Evolutionary conservation across 495 filamentous ascomycete genomes (phyloP).

Genomic region (Choiromyces venosus): DNA sequence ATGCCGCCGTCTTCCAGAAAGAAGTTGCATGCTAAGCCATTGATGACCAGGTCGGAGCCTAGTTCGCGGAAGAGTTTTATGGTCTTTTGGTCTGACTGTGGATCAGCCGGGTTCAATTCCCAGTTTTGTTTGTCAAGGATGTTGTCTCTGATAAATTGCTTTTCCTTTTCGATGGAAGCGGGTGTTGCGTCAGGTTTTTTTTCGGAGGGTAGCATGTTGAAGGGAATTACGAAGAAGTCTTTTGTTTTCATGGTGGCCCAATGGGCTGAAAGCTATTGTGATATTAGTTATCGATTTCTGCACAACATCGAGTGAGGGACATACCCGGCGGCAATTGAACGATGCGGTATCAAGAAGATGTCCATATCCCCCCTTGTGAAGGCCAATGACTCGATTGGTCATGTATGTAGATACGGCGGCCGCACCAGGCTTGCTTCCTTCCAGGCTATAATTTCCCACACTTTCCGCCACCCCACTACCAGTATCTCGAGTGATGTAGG

Average conservation of each 20-base stretch:
- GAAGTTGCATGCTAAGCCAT: slow-evolving; percentile 49
- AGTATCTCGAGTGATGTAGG: slow-evolving; percentile 43
- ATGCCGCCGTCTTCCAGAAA: slow-evolving; percentile 42
- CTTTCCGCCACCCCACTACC: slow-evolving; percentile 41
- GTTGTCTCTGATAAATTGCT: slow-evolving; percentile 44
- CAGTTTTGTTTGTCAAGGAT: slow-evolving; percentile 44
- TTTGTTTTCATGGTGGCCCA: slow-evolving; percentile 46
- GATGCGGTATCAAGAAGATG: slow-evolving; percentile 12
- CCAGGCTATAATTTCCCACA: slow-evolving; percentile 49
- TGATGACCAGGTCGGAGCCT: slow-evolving; percentile 50
- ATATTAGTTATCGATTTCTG: background rate
- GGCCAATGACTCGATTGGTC: slow-evolving; percentile 20
- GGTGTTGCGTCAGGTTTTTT: slow-evolving; percentile 25
- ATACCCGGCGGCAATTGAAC: slow-evolving; percentile 15
- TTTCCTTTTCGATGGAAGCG: slow-evolving; percentile 41
- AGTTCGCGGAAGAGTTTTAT: slow-evolving; percentile 44
- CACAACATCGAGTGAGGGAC: slow-evolving; percentile 40
- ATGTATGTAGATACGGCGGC: slow-evolving; percentile 13
- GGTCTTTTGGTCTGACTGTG: slow-evolving; percentile 40
- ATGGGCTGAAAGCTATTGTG: slow-evolving; percentile 45
- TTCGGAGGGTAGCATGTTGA: slow-evolving; percentile 48
- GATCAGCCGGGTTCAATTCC: slow-evolving; percentile 42
- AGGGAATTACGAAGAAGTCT: slow-evolving; percentile 46
- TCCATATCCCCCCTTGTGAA: slow-evolving; percentile 18
- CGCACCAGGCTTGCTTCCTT: slow-evolving; percentile 44